These are phyloP conservation scores for Hypomyces rosellus DNA, from an alignment of 2,329 filamentous ascomycete genomes.

Conservation along the genomic window DNA sequence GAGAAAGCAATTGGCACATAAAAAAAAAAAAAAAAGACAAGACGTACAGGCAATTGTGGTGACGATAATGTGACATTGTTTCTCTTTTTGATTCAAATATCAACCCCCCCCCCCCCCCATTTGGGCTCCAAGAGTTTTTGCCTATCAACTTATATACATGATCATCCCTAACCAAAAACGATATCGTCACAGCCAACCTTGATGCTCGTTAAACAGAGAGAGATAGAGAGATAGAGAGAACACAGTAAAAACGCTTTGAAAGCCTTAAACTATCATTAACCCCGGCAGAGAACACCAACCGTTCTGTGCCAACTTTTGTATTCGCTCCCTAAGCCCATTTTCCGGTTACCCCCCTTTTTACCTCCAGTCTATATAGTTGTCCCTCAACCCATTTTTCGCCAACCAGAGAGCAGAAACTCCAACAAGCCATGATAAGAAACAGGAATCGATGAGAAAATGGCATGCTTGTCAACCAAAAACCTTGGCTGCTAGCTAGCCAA, in stretches of 20 bases:
- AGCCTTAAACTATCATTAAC: background rate
- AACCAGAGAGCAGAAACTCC: background rate
- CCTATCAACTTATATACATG: background rate
- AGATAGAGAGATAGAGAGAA: background rate
- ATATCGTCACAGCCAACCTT: no score
- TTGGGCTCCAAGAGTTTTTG: background rate
- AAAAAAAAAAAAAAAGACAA: background rate
- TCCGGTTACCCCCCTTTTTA: background rate
- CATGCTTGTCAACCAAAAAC: no score
- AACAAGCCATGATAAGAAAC: background rate
- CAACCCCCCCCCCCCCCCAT: no score
- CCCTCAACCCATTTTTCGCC: no score
- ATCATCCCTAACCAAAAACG: no score
- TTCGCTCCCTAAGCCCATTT: conserved; percentile 1
- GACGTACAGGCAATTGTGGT: no score
- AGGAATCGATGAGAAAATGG: no score
- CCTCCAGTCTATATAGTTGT: no score
- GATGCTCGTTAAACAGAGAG: background rate
- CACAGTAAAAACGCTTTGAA: background rate
- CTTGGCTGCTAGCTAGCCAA: no score
- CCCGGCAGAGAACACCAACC: conserved; percentile 2
- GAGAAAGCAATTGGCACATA: background rate
- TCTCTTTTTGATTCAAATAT: no score
- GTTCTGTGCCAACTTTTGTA: background rate
- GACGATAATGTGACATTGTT: no score